These are phyloP conservation scores for Colletotrichum tofieldiae DNA, from an alignment of 2,329 filamentous ascomycete species.

Conservation along the genomic window DNA sequence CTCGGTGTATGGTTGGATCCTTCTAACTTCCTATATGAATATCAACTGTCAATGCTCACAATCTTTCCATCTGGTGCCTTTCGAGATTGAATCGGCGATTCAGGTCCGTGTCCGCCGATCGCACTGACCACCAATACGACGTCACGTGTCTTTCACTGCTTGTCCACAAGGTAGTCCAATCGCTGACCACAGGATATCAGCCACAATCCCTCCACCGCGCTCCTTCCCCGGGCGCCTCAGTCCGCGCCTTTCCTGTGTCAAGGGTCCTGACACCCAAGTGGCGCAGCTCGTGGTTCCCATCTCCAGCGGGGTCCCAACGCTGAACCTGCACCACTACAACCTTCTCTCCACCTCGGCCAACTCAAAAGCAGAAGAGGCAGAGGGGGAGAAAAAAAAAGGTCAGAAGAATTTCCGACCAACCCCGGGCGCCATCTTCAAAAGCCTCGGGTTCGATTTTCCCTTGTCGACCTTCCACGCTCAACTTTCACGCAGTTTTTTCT, in stretches of 20 bases:
- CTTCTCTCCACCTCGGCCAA: constrained; percentile 1
- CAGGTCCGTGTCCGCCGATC: neutral
- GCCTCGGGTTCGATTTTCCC: constrained; percentile 32
- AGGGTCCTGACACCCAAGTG: neutral
- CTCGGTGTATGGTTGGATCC: neutral
- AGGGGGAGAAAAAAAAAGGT: neutral
- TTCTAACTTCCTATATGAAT: neutral
- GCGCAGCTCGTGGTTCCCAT: neutral
- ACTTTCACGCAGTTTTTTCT: constrained; percentile 13
- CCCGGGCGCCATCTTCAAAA: constrained; percentile 4
- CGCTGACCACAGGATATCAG: neutral
- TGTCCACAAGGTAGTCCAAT: no score
- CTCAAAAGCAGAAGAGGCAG: neutral
- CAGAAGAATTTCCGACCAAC: constrained; percentile 24
- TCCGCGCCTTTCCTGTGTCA: neutral
- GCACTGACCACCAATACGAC: neutral
- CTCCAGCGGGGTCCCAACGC: constrained; percentile 1
- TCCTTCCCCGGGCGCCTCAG: neutral
- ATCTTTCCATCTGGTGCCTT: neutral
- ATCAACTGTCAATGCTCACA: neutral
- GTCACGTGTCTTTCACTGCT: neutral
- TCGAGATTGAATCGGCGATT: neutral
- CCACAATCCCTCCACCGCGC: neutral
- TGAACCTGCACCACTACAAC: neutral
- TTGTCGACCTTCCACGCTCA: constrained; percentile 26